phyloP scores from a whole-genome alignment of 2,329 filamentous ascomycete species.

The Endocalyx cinctus region DNA sequence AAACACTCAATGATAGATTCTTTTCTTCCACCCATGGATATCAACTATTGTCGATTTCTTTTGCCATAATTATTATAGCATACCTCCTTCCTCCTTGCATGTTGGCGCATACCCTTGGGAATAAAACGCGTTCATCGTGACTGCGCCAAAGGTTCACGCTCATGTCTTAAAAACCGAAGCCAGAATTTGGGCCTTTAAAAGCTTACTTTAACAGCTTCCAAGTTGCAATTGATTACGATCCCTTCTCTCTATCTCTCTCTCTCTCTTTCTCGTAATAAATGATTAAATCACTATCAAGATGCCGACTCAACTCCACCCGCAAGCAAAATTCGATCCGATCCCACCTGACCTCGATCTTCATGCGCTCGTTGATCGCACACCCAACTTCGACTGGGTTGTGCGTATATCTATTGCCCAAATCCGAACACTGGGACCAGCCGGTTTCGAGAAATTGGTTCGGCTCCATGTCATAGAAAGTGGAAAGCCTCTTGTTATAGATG shows the following conservation, averaged over 20 bases:
- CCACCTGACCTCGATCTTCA: conserved; percentile 78
- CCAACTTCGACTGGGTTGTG: conserved; percentile 83
- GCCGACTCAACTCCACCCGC: conserved; percentile 69
- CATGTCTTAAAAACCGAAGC: too few species aligned
- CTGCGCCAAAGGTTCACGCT: too few species aligned
- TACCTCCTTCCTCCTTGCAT: too few species aligned
- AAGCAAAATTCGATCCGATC: conserved; percentile 88
- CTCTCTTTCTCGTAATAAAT: too few species aligned
- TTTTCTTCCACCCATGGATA: too few species aligned
- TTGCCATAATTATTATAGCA: too few species aligned
- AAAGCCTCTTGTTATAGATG: conserved; percentile 85
- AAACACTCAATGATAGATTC: too few species aligned
- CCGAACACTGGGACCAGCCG: conserved; percentile 66
- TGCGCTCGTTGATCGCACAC: conserved; percentile 67
- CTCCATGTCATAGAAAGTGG: conserved; percentile 81
- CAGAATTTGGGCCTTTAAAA: too few species aligned
- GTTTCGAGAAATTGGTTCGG: conserved; percentile 80
- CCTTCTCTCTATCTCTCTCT: background rate
- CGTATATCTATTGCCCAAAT: conserved; percentile 77
- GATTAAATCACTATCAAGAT: conserved; percentile 43
- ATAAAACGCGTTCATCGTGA: too few species aligned
- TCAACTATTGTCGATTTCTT: too few species aligned
- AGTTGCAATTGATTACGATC: background rate
- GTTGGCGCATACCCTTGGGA: too few species aligned
- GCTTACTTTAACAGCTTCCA: conserved; percentile 6